These are phyloP conservation scores for Pichia insulana DNA, from an alignment of 805 yeast genomes.

Conservation along the genomic window DNA sequence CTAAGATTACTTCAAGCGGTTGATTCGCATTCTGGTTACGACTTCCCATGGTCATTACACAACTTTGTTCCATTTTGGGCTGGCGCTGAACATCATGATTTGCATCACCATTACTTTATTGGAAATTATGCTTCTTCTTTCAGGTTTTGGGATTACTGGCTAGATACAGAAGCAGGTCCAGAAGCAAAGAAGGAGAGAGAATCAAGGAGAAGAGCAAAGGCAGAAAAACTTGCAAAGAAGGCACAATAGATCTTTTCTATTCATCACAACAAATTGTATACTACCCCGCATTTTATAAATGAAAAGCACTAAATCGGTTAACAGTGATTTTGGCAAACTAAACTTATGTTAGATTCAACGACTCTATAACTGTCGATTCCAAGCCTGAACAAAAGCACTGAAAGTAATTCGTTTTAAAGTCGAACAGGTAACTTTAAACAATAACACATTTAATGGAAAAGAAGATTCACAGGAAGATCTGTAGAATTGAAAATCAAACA, in stretches of 20 bases:
- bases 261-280: neutral
- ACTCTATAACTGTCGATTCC: no score
- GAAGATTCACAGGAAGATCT: no score
- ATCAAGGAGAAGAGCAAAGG: constrained; percentile 32
- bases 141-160: constrained; percentile 48
- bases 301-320: neutral
- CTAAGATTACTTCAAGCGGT: constrained; percentile 50
- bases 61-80: constrained; percentile 56
- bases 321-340: neutral
- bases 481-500: no score
- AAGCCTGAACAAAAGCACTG: no score
- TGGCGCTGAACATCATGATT: constrained; percentile 56
- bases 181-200: constrained; percentile 42
- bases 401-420: no score
- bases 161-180: constrained; percentile 51
- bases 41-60: constrained; percentile 53
- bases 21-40: constrained; percentile 55
- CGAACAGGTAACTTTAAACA: no score
- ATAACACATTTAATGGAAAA: no score
- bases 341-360: no score
- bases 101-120: constrained; percentile 51
- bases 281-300: neutral
- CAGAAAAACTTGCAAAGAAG: constrained; percentile 28
- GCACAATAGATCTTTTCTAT: constrained; percentile 1
- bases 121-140: constrained; percentile 52